Percentiles rank a stretch among this genome's conserved stretches.
Evolutionary conservation across 257 asterid species (phyloP).

Genomic region (Lycium ferocissimum): DNA sequence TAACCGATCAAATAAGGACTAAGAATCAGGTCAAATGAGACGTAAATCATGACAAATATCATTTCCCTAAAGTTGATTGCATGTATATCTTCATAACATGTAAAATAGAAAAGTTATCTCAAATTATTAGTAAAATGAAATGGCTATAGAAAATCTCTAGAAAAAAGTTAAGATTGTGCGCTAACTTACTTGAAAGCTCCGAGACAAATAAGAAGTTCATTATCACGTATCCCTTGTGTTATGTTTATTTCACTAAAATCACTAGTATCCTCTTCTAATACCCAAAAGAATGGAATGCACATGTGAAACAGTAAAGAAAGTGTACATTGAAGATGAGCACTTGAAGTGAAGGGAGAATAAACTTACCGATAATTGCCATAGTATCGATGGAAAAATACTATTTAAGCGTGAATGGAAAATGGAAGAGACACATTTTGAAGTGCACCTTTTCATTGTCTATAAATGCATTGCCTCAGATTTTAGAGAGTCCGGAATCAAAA

Average conservation of each 20-base stretch:
- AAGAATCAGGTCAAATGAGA: conserved; percentile 90
- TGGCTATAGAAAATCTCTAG: neutral
- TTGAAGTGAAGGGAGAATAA: neutral
- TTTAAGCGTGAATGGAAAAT: no score
- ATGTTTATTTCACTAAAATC: no score
- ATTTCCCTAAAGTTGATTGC: conserved; percentile 93
- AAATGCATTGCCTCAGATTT: no score
- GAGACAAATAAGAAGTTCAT: no score
- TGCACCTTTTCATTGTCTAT: no score
- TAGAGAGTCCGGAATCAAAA: no score
- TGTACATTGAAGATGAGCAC: neutral
- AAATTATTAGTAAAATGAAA: neutral
- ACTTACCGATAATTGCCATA: conserved; percentile 98
- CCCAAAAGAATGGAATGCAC: no score
- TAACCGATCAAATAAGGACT: conserved; percentile 96
- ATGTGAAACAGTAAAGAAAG: no score
- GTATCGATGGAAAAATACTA: conserved; percentile 92
- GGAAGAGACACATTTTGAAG: no score
- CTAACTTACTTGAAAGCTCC: no score
- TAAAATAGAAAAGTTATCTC: neutral
- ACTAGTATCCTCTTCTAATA: no score
- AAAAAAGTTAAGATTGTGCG: neutral
- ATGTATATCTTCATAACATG: conserved; percentile 98
- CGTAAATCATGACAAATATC: conserved; percentile 90
- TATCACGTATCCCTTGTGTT: no score